A percentile compares a stretch with the other conserved stretches of the same genome.
These are phyloP conservation scores for Rhytidiadelphus loreus DNA, from an alignment of 225 moss, liverwort and hornwort species.

Conservation along the genomic window DNA sequence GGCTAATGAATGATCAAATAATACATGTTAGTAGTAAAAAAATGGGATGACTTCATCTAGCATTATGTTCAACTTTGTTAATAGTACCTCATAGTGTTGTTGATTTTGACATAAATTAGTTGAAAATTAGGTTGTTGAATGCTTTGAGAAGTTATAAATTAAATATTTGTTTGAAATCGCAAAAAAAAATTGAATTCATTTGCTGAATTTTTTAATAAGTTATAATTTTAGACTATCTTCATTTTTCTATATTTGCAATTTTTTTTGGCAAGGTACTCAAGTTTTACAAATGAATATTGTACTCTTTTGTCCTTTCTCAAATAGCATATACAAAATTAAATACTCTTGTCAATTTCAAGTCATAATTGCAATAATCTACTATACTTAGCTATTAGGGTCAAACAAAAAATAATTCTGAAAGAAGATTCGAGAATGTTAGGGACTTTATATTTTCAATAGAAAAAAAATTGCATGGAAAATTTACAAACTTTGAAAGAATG, in stretches of 20 bases:
- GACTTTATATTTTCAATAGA: not conserved
- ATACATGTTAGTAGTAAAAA: not conserved
- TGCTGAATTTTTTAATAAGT: not conserved
- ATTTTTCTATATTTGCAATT: not conserved
- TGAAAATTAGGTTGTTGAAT: not conserved
- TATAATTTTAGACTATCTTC: not conserved
- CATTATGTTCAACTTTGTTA: not conserved
- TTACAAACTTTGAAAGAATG: not conserved
- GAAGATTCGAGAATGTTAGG: not conserved
- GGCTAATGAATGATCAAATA: not conserved
- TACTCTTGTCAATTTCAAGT: not conserved
- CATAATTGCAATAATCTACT: not conserved
- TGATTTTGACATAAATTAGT: not conserved
- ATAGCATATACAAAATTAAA: not conserved
- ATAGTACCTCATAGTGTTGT: not conserved
- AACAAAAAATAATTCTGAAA: not conserved
- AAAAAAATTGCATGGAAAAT: not conserved
- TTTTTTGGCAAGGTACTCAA: not conserved
- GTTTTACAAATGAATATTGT: not conserved
- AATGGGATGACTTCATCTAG: not conserved
- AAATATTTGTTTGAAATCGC: not conserved
- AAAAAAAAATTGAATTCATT: not conserved
- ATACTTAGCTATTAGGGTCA: rapidly evolving
- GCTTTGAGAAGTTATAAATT: not conserved
- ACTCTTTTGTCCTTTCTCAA: not conserved